Evolutionary conservation across 257 asterid genomes (phyloP).

Genomic region (Solanum pinnatisectum): DNA sequence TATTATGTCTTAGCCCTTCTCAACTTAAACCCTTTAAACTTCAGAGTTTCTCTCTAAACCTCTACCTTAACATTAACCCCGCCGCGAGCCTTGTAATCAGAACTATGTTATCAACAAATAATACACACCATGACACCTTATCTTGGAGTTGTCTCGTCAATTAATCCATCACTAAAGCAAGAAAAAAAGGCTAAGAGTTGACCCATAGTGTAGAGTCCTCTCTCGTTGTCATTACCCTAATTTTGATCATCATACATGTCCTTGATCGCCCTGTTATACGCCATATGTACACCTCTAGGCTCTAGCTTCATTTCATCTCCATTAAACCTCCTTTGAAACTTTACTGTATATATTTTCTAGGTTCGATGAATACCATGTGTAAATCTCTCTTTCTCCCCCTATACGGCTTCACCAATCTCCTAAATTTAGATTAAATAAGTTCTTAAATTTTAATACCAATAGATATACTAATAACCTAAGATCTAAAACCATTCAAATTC

Average conservation of each 20-base stretch:
- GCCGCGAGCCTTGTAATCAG: background rate
- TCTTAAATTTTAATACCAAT: background rate
- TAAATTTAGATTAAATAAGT: background rate
- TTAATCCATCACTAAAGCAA: background rate
- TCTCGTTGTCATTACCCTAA: background rate
- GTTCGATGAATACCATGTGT: background rate
- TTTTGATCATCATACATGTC: background rate
- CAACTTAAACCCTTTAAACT: background rate
- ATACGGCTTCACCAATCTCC: background rate
- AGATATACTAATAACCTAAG: background rate
- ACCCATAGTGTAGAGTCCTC: background rate
- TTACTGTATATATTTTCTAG: background rate
- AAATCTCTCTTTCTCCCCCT: background rate
- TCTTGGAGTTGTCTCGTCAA: background rate
- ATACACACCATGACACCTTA: background rate
- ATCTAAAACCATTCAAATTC: background rate
- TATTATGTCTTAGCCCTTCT: background rate
- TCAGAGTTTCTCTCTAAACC: background rate
- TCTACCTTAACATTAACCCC: background rate
- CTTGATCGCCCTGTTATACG: background rate
- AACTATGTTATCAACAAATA: background rate
- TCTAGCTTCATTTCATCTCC: background rate
- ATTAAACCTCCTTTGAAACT: background rate
- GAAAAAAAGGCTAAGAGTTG: background rate
- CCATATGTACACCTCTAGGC: background rate